phyloP scores from a whole-genome alignment of 306 rosid species.

The Medicago lupulina region DNA sequence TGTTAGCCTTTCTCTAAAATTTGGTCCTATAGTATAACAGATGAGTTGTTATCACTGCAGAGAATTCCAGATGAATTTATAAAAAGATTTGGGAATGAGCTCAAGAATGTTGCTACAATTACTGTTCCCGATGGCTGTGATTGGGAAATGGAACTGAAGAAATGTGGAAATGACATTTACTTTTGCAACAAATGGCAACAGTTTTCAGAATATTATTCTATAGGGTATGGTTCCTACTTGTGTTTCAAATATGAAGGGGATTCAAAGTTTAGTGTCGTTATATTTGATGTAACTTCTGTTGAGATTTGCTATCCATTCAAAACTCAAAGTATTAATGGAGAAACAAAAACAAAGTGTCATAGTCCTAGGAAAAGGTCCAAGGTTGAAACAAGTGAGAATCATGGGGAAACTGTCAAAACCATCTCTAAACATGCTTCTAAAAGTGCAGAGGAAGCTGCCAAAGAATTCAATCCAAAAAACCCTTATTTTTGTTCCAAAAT shows the following conservation, averaged over 20 bases:
- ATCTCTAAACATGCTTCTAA: background rate
- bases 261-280: slow-evolving; percentile 40
- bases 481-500: slow-evolving; percentile 37
- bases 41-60: slow-evolving; percentile 6
- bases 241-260: slow-evolving; percentile 35
- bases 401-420: background rate
- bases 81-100: slow-evolving; percentile 41
- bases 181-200: slow-evolving; percentile 34
- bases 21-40: too few relatives aligned
- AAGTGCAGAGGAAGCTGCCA: slow-evolving; percentile 1
- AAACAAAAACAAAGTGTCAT: background rate
- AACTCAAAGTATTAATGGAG: background rate
- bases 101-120: slow-evolving; percentile 28
- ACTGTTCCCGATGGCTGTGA: slow-evolving; percentile 12
- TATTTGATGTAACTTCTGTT: slow-evolving; percentile 40
- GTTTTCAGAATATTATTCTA: slow-evolving; percentile 34
- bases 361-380: background rate
- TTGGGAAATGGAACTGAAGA: slow-evolving; percentile 38
- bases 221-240: slow-evolving; percentile 33
- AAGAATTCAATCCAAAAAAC: slow-evolving; percentile 12
- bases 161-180: background rate
- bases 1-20: too few relatives aligned
- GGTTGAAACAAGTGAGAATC: background rate
- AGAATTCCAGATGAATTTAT: slow-evolving; percentile 42
- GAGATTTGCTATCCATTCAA: slow-evolving; percentile 44